Percentiles rank a stretch among this genome's conserved stretches.
phyloP scores from a whole-genome alignment of 2,329 filamentous ascomycete genomes.

The Epichloe aotearoae region DNA sequence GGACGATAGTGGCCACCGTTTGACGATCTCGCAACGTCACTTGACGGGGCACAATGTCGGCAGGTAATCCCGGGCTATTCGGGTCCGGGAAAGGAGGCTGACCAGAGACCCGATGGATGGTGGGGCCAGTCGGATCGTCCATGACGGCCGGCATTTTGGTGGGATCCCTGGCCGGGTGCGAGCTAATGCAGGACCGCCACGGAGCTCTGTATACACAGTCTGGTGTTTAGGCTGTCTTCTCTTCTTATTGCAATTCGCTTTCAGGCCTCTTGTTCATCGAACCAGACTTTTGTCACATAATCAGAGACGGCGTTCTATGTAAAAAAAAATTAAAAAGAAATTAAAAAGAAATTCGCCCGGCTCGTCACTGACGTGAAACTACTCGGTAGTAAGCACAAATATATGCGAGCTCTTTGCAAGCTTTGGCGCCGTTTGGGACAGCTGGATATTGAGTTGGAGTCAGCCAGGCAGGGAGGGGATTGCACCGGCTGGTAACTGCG shows the following conservation, averaged over 20 bases:
- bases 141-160: slow-evolving; percentile 60
- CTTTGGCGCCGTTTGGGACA: too few relatives aligned
- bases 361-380: too few relatives aligned
- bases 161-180: not conserved
- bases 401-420: too few relatives aligned
- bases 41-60: slow-evolving; percentile 57
- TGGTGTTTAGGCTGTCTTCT: not conserved
- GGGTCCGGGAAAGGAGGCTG: slow-evolving; percentile 51
- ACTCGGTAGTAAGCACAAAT: too few relatives aligned
- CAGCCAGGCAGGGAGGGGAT: too few relatives aligned
- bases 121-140: slow-evolving; percentile 59
- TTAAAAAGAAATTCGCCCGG: too few relatives aligned
- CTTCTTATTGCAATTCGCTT: not conserved
- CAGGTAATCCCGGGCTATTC: slow-evolving; percentile 48
- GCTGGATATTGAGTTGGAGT: too few relatives aligned
- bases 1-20: slow-evolving; percentile 71
- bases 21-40: slow-evolving; percentile 75
- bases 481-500: too few relatives aligned
- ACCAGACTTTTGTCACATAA: too few relatives aligned
- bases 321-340: too few relatives aligned
- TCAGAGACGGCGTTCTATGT: too few relatives aligned
- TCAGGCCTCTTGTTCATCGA: not conserved
- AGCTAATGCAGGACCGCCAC: not conserved
- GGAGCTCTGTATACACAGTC: too few relatives aligned
- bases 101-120: slow-evolving; percentile 58